phyloP scores from a whole-genome alignment of 371 early-diverging fungal species.

The Mortierella polycephala region DNA sequence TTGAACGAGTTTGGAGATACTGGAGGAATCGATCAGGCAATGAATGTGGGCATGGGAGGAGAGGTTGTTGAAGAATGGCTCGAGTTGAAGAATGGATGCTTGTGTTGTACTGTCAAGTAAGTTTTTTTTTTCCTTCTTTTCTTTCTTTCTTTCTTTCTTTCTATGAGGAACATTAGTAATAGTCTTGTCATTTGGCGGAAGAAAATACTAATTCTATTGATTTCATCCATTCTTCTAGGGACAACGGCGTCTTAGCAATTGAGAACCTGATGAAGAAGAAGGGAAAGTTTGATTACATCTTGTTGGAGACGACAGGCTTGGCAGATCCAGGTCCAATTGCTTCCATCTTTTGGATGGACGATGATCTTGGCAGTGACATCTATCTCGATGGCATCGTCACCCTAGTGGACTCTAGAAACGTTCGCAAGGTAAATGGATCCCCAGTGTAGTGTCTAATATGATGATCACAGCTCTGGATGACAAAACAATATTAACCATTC shows the following conservation, averaged over 20 bases:
- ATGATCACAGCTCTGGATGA: not conserved
- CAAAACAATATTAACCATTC: not conserved
- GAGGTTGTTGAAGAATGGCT: slow-evolving; percentile 95
- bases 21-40: slow-evolving; percentile 93
- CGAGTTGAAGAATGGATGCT: slow-evolving; percentile 95
- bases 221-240: slow-evolving; percentile 60
- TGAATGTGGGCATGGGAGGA: slow-evolving; percentile 84
- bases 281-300: slow-evolving; percentile 93
- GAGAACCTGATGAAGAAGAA: slow-evolving; percentile 91
- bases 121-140: slow-evolving; percentile 8
- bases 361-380: slow-evolving; percentile 87
- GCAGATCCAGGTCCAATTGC: slow-evolving; percentile 85
- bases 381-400: slow-evolving; percentile 95
- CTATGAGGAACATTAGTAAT: not conserved
- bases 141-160: not conserved
- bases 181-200: not conserved
- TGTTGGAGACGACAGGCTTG: slow-evolving; percentile 91
- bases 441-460: too few species aligned
- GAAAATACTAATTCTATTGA: not conserved
- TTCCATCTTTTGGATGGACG: slow-evolving; percentile 97
- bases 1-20: slow-evolving; percentile 89
- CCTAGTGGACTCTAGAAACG: slow-evolving; percentile 90
- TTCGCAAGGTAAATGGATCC: slow-evolving; percentile 60
- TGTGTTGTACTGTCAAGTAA: slow-evolving; percentile 96
- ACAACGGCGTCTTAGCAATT: slow-evolving; percentile 94